Conservation (phyloP, 441 rosid species). For the Rhodomyrtus psidioides region DNA sequence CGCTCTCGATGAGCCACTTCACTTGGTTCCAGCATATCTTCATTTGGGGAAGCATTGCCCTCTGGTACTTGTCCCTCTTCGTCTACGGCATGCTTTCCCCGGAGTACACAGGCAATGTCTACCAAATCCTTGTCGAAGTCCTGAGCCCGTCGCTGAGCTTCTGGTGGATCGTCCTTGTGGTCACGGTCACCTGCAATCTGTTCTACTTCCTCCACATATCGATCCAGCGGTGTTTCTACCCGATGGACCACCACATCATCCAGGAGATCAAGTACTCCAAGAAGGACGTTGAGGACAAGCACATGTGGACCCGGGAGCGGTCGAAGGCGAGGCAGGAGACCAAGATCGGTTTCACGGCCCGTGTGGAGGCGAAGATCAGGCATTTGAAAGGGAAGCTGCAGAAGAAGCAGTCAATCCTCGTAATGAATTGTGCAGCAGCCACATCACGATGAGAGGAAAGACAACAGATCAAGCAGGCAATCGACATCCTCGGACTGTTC, state of each 20-base stretch:
- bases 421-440: conserved; percentile 20
- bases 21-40: conserved; percentile 97
- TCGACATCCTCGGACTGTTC: background rate
- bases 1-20: conserved; percentile 92
- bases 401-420: conserved; percentile 45
- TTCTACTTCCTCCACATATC: conserved; percentile 77
- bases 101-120: conserved; percentile 54
- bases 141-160: conserved; percentile 85
- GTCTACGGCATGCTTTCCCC: conserved; percentile 86
- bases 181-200: conserved; percentile 61
- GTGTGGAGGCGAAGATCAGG: conserved; percentile 96
- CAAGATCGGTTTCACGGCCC: conserved; percentile 89
- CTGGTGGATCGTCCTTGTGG: conserved; percentile 69
- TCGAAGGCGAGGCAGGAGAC: conserved; percentile 88
- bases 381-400: conserved; percentile 61
- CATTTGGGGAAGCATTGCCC: conserved; percentile 83
- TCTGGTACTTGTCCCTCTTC: conserved; percentile 83
- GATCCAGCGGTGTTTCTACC: conserved; percentile 73
- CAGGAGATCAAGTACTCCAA: conserved; percentile 91
- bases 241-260: conserved; percentile 96
- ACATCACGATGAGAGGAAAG: conserved; percentile 20
- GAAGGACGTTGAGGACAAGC: conserved; percentile 74
- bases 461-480: background rate
- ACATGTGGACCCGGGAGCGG: conserved; percentile 85
- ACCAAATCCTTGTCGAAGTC: conserved; percentile 65